Base-by-base conservation (phyloP, 352 stramenopile species). In the Blastocystis sp. region DNA sequence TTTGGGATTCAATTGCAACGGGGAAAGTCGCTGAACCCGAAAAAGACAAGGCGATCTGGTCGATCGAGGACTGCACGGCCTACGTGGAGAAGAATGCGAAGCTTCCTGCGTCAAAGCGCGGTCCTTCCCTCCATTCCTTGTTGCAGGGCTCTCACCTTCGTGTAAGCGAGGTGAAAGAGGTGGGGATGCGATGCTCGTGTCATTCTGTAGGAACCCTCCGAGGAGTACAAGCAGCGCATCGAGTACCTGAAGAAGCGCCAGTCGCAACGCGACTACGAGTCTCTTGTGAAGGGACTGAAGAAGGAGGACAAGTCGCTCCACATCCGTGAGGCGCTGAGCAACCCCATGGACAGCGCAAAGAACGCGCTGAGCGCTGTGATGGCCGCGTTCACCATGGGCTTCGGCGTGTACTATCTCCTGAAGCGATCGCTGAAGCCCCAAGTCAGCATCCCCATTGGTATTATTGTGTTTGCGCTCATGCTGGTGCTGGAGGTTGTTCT, bases 261-360 rank as follows among this genome's bases (percentile, higher is more conserved):
- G n/a, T 11, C 34, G 41, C 67, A 77, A 21, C 67, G 67, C 17
- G 67, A 48, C 2, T 77, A 77, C 52, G 67, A 56, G 19, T 7
- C 2, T 7, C 28, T 77, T 0, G n/a, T 60, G 9, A n/a, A 56
- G 21, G 43, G 28, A 19, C 2, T 77, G 21, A 28, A 43, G 21
- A 21, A 38, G 11, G 17, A 59, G 17, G 67, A 77, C 60, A 60
- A 11, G 3, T 77, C 67, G 2, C 48, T 77, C 5, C 67, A 77
- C 28, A 0, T 77, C 7, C 17, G 38, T 56, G 23, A 77, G 67
- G 67, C 43, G 67, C 52, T 77, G 67, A 77, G 52, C 14, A 77
- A 77, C 28, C 67, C 67, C 2, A 77, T 77, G 67, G 67, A 77
- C 48, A 77, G 28, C 60, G 67, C 67, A 19, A n/a, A 56, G 40